These are phyloP conservation scores for Turritis glabra DNA, from an alignment of 345 rosid species.

Conservation along the genomic window DNA sequence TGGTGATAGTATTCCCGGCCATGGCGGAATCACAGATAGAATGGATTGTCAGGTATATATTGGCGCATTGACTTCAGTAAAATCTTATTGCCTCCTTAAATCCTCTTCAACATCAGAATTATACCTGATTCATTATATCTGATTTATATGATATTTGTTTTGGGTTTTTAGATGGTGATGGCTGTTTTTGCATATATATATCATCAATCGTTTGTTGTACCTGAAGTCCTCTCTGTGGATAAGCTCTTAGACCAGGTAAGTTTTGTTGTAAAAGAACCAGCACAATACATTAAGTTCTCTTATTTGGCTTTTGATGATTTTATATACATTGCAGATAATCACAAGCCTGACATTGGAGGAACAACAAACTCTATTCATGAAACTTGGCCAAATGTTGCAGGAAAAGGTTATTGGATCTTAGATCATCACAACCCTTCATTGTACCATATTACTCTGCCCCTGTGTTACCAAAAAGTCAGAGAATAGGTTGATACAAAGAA, in stretches of 20 bases:
- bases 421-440: conserved; percentile 1
- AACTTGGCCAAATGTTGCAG: conserved; percentile 73
- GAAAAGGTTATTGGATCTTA: conserved; percentile 45
- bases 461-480: background rate
- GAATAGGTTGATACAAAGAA: background rate
- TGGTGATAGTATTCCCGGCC: conserved; percentile 90
- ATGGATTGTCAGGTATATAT: conserved; percentile 88
- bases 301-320: background rate
- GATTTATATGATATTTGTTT: background rate
- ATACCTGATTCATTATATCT: background rate
- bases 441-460: background rate
- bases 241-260: conserved; percentile 76
- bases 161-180: conserved; percentile 76
- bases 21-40: conserved; percentile 93
- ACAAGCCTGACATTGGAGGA: conserved; percentile 69
- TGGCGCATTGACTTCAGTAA: background rate
- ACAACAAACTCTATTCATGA: conserved; percentile 59
- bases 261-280: background rate
- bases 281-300: background rate
- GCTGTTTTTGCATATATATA: conserved; percentile 96
- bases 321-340: conserved; percentile 48
- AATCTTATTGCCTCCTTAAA: background rate
- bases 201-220: conserved; percentile 78
- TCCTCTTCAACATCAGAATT: background rate
- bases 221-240: conserved; percentile 64